A percentile compares a stretch with the other conserved stretches of the same genome.
Evolutionary conservation across 345 rosid genomes (phyloP).

Genomic region (Pugionium cornutum): DNA sequence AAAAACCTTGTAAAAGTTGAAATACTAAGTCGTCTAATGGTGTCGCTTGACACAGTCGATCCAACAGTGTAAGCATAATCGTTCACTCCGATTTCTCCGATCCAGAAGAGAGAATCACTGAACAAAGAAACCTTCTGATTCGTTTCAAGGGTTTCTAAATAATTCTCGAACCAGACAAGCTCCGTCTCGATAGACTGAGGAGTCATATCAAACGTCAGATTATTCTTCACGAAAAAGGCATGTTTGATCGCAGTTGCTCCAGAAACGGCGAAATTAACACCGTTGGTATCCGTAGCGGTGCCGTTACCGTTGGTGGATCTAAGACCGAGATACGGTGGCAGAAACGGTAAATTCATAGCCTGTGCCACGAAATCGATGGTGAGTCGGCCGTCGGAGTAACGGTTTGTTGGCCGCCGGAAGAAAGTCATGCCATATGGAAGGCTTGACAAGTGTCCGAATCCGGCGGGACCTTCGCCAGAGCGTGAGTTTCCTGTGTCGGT

Average conservation of each 20-base stretch:
- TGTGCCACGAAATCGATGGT: constrained; percentile 82
- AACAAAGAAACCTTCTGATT: constrained; percentile 46
- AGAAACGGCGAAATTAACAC: constrained; percentile 89
- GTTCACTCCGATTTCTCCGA: constrained; percentile 91
- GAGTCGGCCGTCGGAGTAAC: constrained; percentile 90
- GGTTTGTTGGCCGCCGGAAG: constrained; percentile 80
- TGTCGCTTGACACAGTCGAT: constrained; percentile 54
- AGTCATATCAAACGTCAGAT: constrained; percentile 61
- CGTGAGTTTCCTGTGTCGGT: constrained; percentile 94
- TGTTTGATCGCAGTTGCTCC: constrained; percentile 87
- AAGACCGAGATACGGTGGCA: constrained; percentile 64
- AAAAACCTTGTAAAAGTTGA: constrained; percentile 47
- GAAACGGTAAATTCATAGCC: constrained; percentile 61
- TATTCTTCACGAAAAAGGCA: constrained; percentile 73
- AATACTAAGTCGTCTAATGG: constrained; percentile 54
- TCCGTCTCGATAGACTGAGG: constrained; percentile 78
- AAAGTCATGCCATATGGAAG: constrained; percentile 77
- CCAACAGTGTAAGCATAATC: constrained; percentile 78
- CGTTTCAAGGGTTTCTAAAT: constrained; percentile 51
- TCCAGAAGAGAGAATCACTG: constrained; percentile 74
- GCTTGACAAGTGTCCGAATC: constrained; percentile 77
- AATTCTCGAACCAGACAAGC: constrained; percentile 63
- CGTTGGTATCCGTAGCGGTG: constrained; percentile 36
- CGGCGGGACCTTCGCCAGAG: constrained; percentile 62
- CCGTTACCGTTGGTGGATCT: constrained; percentile 38